phyloP scores from a whole-genome alignment of 2,329 filamentous ascomycete genomes.

The Trichophyton benhamiae region DNA sequence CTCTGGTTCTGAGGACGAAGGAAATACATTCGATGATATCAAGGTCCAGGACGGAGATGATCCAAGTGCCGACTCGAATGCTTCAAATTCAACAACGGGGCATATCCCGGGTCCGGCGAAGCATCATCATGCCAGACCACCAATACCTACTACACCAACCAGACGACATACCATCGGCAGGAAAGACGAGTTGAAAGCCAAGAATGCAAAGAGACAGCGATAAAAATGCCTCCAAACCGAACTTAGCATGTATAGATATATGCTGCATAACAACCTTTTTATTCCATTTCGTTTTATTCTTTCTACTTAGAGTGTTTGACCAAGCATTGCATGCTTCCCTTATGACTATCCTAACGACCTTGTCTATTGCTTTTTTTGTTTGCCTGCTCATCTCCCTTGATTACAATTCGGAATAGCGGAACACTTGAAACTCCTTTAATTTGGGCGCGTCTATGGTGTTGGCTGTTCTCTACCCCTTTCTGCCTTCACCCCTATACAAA shows the following conservation, averaged over 20 bases:
- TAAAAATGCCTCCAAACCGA: neutral
- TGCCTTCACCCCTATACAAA: neutral
- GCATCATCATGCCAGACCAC: slow-evolving; percentile 18
- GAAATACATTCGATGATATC: slow-evolving; percentile 35
- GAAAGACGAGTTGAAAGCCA: slow-evolving; percentile 21
- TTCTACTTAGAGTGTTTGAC: neutral
- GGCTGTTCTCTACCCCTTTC: neutral
- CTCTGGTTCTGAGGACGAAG: slow-evolving; percentile 43
- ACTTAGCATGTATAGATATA: no score
- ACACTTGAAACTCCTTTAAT: neutral
- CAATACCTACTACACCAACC: slow-evolving; percentile 23
- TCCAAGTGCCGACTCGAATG: slow-evolving; percentile 19
- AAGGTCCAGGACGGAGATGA: slow-evolving; percentile 37
- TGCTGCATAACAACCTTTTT: no score
- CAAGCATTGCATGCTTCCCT: neutral
- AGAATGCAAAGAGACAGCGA: slow-evolving; percentile 11
- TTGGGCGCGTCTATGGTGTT: neutral
- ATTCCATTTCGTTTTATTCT: neutral
- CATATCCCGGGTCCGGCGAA: slow-evolving; percentile 25
- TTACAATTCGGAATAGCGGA: neutral
- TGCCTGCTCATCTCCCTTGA: neutral
- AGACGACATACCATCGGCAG: slow-evolving; percentile 16
- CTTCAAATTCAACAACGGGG: slow-evolving; percentile 20
- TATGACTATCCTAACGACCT: neutral
- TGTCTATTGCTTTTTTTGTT: neutral